phyloP scores from a whole-genome alignment of 139 green algal species.

The Raphidocelis subcapitata region DNA sequence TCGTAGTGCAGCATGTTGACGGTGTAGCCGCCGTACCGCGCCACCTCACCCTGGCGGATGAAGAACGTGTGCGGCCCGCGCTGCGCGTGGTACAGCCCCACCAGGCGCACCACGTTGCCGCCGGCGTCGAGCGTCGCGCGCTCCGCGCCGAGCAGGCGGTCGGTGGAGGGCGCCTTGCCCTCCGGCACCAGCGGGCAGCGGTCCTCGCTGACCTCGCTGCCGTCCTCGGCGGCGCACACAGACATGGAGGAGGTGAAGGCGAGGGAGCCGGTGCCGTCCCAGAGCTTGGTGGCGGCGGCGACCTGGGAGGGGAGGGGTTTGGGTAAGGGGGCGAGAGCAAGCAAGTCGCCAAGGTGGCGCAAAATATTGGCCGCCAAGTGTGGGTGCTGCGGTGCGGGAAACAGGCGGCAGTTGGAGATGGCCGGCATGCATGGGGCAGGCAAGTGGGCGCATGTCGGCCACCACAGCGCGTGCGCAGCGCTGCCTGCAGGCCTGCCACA shows the following conservation, averaged over 20 bases:
- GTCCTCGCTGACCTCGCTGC: constrained; percentile 55
- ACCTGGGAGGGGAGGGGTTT: constrained; percentile 37
- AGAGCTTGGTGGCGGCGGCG: constrained; percentile 60
- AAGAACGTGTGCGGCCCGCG: constrained; percentile 95
- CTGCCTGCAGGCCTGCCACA: no score
- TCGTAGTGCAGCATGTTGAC: constrained; percentile 99
- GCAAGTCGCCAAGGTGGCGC: no score
- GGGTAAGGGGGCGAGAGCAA: background rate
- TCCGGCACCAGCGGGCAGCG: constrained; percentile 51
- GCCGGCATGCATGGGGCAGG: no score
- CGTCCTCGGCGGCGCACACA: constrained; percentile 77
- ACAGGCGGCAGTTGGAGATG: no score
- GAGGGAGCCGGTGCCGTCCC: constrained; percentile 83
- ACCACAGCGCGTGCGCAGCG: no score
- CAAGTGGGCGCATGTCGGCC: no score
- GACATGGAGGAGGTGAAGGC: constrained; percentile 90
- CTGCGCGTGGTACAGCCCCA: constrained; percentile 88
- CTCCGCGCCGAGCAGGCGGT: constrained; percentile 83
- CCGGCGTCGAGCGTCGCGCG: constrained; percentile 65
- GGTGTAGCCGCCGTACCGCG: constrained; percentile 64
- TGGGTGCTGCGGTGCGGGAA: no score
- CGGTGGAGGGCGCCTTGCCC: constrained; percentile 62
- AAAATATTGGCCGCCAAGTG: no score
- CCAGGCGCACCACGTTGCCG: constrained; percentile 89
- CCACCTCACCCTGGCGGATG: constrained; percentile 49